These are phyloP conservation scores for Sarocladium kiliense DNA, from an alignment of 2,329 filamentous ascomycete species.

Conservation along the genomic window DNA sequence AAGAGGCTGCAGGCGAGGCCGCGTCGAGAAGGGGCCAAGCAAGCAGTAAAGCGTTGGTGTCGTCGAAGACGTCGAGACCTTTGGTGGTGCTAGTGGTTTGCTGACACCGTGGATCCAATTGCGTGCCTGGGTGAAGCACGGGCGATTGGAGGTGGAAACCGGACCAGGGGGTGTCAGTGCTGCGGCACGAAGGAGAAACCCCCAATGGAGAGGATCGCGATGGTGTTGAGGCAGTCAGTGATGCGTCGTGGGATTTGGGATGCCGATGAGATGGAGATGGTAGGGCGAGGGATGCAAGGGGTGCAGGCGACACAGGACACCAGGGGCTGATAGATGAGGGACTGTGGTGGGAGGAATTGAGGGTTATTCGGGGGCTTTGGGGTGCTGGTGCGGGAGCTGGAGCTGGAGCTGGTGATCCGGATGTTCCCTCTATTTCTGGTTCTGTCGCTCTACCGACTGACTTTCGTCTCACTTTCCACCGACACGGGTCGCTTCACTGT, in stretches of 20 bases:
- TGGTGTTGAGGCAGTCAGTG: conserved; percentile 3
- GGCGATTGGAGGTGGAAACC: not conserved
- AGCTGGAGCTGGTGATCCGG: not conserved
- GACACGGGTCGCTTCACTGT: not conserved
- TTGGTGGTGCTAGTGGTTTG: not conserved
- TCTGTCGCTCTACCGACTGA: not conserved
- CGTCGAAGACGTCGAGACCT: not conserved
- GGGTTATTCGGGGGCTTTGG: not conserved
- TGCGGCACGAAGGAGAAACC: not conserved
- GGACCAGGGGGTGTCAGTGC: not conserved
- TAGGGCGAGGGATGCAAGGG: too few species aligned
- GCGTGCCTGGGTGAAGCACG: not conserved
- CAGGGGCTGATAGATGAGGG: not conserved
- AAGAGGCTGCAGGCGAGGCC: conserved; percentile 8
- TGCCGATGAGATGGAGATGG: not conserved
- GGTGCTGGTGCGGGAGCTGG: not conserved
- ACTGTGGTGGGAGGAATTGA: not conserved
- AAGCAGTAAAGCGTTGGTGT: not conserved
- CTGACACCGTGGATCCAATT: conserved; percentile 1
- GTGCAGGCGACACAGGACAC: too few species aligned
- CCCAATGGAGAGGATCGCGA: not conserved
- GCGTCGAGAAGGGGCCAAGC: conserved; percentile 4
- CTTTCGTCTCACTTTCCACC: not conserved
- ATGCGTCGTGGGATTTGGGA: not conserved
- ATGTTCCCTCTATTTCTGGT: not conserved